Percentiles rank a stretch among this genome's conserved stretches.
phyloP scores from a whole-genome alignment of 2,329 filamentous ascomycete genomes.

The Mollisia scopiformis region DNA sequence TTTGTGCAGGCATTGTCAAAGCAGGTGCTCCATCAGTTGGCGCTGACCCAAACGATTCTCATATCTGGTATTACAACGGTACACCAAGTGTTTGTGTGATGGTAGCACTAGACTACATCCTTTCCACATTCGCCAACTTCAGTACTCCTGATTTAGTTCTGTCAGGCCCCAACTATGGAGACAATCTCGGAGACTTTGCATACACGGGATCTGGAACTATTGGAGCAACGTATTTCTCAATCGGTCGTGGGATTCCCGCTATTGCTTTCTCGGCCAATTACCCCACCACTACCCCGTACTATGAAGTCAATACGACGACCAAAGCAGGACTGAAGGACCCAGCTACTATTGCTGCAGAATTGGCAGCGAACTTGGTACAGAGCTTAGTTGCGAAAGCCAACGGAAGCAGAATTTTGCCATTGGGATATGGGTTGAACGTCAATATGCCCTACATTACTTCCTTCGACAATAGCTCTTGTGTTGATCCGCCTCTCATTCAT shows the following conservation, averaged over 20 bases:
- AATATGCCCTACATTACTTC: conserved; percentile 51
- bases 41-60: conserved; percentile 51
- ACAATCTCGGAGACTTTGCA: conserved; percentile 56
- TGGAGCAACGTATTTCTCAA: conserved; percentile 52
- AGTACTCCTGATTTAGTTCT: conserved; percentile 56
- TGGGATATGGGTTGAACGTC: conserved; percentile 55
- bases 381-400: conserved; percentile 36
- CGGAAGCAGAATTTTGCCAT: conserved; percentile 43
- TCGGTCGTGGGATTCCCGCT: conserved; percentile 51
- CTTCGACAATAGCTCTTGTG: conserved; percentile 41
- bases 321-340: conserved; percentile 41
- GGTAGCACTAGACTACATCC: conserved; percentile 58
- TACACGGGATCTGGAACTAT: conserved; percentile 55
- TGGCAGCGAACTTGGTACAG: conserved; percentile 47
- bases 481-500: conserved; percentile 47
- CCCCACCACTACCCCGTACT: conserved; percentile 44
- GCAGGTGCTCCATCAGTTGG: conserved; percentile 52
- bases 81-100: conserved; percentile 59
- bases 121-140: conserved; percentile 52
- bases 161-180: conserved; percentile 58
- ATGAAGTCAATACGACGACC: conserved; percentile 43
- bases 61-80: conserved; percentile 65
- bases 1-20: conserved; percentile 42
- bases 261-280: conserved; percentile 52
- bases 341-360: conserved; percentile 45